phyloP scores from a whole-genome alignment of 257 asterid species.

The Avicennia marina region DNA sequence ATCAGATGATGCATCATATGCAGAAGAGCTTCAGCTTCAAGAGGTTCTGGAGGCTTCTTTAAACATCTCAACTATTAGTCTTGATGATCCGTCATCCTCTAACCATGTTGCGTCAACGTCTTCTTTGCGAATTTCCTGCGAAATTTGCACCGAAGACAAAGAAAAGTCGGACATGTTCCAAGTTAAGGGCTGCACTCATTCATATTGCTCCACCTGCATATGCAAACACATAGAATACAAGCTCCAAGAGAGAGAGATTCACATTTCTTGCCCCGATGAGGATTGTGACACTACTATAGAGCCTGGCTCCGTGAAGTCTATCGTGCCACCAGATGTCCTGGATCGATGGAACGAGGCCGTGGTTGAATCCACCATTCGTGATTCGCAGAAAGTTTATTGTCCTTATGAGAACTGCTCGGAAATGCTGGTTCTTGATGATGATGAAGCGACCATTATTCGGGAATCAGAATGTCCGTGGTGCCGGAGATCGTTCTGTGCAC shows the following conservation, averaged over 20 bases:
- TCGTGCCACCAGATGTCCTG: slow-evolving; percentile 14
- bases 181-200: slow-evolving; percentile 29
- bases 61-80: too few species aligned
- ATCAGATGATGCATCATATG: too few species aligned
- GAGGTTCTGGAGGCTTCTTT: too few species aligned
- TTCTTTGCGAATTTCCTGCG: slow-evolving; percentile 11
- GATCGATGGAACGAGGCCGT: slow-evolving; percentile 42
- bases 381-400: slow-evolving; percentile 37
- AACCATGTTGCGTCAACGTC: too few species aligned
- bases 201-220: slow-evolving; percentile 28
- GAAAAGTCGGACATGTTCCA: slow-evolving; percentile 24
- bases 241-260: slow-evolving; percentile 20
- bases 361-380: slow-evolving; percentile 28
- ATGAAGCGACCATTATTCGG: slow-evolving; percentile 9
- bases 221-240: slow-evolving; percentile 32
- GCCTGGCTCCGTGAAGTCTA: slow-evolving; percentile 9
- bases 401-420: slow-evolving; percentile 42
- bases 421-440: slow-evolving; percentile 34
- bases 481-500: slow-evolving; percentile 41
- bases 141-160: slow-evolving; percentile 27
- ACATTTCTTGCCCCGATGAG: slow-evolving; percentile 40
- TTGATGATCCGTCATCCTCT: too few species aligned
- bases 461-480: slow-evolving; percentile 45
- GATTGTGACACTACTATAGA: slow-evolving; percentile 29
- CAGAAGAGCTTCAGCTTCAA: too few species aligned